phyloP scores from a whole-genome alignment of 441 rosid genomes.

The Metrosideros polymorpha region DNA sequence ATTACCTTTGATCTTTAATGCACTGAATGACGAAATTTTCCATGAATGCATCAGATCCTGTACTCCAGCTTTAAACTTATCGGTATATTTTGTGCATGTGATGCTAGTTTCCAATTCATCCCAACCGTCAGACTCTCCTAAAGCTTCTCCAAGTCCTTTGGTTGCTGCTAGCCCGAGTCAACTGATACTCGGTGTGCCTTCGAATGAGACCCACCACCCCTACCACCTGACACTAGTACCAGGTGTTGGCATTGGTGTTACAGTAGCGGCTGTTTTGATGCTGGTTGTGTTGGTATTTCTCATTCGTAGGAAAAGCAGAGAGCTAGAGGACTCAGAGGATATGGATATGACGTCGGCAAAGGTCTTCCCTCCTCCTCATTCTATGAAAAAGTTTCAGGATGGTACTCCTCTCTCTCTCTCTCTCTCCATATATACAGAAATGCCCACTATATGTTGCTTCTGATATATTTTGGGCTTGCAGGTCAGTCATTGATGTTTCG shows the following conservation, averaged over 20 bases:
- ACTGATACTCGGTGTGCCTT: constrained; percentile 25
- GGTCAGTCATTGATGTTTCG: constrained; percentile 60
- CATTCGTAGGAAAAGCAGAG: constrained; percentile 59
- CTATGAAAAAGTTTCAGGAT: constrained; percentile 60
- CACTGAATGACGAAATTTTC: neutral
- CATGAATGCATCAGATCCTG: neutral
- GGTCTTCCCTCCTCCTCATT: constrained; percentile 32
- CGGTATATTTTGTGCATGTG: neutral
- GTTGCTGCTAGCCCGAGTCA: constrained; percentile 64
- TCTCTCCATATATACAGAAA: neutral
- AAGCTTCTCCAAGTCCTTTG: constrained; percentile 46
- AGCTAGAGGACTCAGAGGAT: constrained; percentile 50
- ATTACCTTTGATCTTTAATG: neutral
- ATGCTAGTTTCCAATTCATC: constrained; percentile 32
- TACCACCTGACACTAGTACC: constrained; percentile 67
- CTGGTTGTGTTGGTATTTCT: constrained; percentile 55
- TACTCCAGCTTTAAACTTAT: neutral
- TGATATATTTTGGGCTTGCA: constrained; percentile 10
- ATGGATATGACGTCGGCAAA: constrained; percentile 39
- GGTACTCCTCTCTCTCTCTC: constrained; percentile 22
- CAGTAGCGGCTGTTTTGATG: constrained; percentile 46
- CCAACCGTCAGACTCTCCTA: constrained; percentile 35
- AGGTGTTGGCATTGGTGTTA: constrained; percentile 63
- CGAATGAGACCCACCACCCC: constrained; percentile 35
- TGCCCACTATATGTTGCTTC: neutral